Evolutionary conservation across 768 basidiomycete species (phyloP).

Genomic region (Zangia roseola): DNA sequence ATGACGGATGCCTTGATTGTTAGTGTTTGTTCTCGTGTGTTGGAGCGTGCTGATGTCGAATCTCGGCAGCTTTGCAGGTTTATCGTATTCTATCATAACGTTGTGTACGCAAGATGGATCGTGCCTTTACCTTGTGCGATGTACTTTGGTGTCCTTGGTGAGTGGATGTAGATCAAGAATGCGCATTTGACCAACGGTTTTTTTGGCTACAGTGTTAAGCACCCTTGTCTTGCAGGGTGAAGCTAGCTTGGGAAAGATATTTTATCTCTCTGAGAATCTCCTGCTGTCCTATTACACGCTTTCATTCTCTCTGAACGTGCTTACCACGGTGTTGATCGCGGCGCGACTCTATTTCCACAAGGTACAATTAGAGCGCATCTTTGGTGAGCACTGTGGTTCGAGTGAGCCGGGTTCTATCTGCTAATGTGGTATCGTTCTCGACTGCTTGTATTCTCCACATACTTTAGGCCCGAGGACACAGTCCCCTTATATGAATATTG

Average conservation of each 20-base stretch:
- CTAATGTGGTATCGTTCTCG: neutral
- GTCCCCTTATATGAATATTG: slow-evolving; percentile 24
- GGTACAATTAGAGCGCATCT: slow-evolving; percentile 19
- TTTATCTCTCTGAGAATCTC: slow-evolving; percentile 21
- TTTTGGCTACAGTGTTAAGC: slow-evolving; percentile 17
- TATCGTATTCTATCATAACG: slow-evolving; percentile 20
- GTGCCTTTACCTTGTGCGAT: slow-evolving; percentile 26
- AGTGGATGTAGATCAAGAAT: neutral
- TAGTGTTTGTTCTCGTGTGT: slow-evolving; percentile 1
- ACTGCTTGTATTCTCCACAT: neutral
- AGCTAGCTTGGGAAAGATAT: slow-evolving; percentile 16
- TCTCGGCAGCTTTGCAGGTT: slow-evolving; percentile 23
- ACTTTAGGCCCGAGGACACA: slow-evolving; percentile 11
- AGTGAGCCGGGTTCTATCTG: neutral
- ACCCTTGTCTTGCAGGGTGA: slow-evolving; percentile 18
- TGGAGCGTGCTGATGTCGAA: neutral
- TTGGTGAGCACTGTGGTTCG: slow-evolving; percentile 19
- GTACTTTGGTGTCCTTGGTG: slow-evolving; percentile 24
- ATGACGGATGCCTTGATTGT: slow-evolving; percentile 31
- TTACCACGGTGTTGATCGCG: slow-evolving; percentile 22
- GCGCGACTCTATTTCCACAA: slow-evolving; percentile 26
- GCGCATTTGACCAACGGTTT: neutral
- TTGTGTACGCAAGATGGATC: slow-evolving; percentile 22
- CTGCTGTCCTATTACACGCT: slow-evolving; percentile 23
- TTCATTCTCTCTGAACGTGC: slow-evolving; percentile 25